These are phyloP conservation scores for Pleomassaria siparia DNA, from an alignment of 2,329 filamentous ascomycete genomes.

Conservation along the genomic window DNA sequence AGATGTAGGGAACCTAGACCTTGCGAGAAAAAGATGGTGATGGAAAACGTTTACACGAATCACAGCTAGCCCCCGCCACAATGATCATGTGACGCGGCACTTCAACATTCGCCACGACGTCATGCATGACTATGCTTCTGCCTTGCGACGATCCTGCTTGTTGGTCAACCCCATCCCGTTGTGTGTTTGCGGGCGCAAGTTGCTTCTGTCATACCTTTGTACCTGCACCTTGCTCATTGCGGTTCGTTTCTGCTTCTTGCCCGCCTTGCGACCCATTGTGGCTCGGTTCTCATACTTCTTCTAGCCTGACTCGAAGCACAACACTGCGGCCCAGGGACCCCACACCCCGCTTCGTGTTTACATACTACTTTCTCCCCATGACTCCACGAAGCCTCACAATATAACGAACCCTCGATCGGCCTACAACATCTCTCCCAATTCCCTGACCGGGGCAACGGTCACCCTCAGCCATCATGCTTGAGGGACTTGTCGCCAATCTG, in stretches of 20 bases:
- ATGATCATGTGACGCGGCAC: constrained; percentile 1
- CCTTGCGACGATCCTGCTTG: constrained; percentile 35
- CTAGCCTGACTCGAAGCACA: constrained; percentile 16
- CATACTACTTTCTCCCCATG: constrained; percentile 29
- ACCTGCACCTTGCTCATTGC: constrained; percentile 10
- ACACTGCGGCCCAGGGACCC: constrained; percentile 17
- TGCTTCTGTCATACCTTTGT: constrained; percentile 17
- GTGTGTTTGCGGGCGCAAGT: constrained; percentile 25
- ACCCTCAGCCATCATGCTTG: constrained; percentile 73
- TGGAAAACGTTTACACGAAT: constrained; percentile 5
- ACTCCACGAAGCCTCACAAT: constrained; percentile 32
- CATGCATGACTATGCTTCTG: constrained; percentile 33
- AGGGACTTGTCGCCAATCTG: constrained; percentile 93
- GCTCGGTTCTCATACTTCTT: not conserved
- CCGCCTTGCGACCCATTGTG: not conserved
- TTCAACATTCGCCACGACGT: constrained; percentile 25
- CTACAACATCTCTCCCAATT: constrained; percentile 20
- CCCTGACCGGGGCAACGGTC: constrained; percentile 75
- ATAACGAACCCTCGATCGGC: constrained; percentile 25
- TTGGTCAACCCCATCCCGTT: constrained; percentile 15
- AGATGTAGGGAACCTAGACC: not conserved
- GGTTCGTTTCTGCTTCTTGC: constrained; percentile 15
- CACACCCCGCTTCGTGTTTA: constrained; percentile 19
- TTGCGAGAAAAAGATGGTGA: not conserved
- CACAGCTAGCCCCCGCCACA: not conserved